Evolutionary conservation across 306 rosid species (phyloP).

Genomic region (Leucaena leucocephala): DNA sequence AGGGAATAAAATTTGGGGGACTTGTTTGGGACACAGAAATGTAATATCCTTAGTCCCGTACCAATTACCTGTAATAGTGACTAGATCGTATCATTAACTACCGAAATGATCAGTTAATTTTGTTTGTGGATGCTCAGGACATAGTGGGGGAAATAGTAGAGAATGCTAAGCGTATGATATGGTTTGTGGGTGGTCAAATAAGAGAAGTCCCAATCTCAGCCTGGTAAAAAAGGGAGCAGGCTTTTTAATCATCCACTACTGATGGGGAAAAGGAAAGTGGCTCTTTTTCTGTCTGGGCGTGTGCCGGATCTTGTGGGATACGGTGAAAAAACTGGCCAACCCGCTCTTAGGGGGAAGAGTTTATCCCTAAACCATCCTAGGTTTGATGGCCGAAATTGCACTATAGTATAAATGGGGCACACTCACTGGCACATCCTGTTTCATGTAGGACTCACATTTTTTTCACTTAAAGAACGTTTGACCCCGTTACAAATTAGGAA

Average conservation of each 20-base stretch:
- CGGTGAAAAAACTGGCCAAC: neutral
- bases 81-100: slow-evolving; percentile 4
- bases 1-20: slow-evolving; percentile 44
- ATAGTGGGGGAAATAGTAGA: neutral
- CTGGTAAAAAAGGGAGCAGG: slow-evolving; percentile 10
- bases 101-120: neutral
- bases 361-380: too few species aligned
- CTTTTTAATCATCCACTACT: too few species aligned
- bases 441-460: too few species aligned
- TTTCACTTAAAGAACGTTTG: too few species aligned
- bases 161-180: neutral
- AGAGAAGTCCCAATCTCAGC: neutral
- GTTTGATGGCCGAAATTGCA: too few species aligned
- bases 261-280: too few species aligned
- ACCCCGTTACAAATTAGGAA: too few species aligned
- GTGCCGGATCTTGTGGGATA: slow-evolving; percentile 35
- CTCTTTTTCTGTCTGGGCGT: neutral
- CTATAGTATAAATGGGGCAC: too few species aligned
- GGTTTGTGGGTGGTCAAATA: neutral
- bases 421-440: too few species aligned
- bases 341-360: too few species aligned
- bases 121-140: neutral
- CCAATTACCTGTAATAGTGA: neutral
- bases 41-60: neutral
- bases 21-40: slow-evolving; percentile 35